Percentiles rank a stretch among this genome's conserved stretches.
Conservation (phyloP, 164 flowering plant genomes). For the Malania oleifera region DNA sequence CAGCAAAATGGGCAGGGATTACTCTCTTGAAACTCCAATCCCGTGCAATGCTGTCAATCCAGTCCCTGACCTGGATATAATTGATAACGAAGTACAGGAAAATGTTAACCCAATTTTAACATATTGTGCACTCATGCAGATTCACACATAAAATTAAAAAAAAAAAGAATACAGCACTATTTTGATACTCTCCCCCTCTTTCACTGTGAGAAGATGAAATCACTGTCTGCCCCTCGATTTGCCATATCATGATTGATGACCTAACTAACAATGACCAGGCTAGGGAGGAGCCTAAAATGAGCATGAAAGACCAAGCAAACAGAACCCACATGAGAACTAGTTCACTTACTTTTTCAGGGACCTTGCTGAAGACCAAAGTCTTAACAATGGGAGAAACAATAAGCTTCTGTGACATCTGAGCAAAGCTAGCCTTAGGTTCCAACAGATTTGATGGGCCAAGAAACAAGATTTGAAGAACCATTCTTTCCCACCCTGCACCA, state of each 20-base stretch:
- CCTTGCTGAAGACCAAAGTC: slow-evolving; percentile 95
- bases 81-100: neutral
- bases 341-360: slow-evolving; percentile 81
- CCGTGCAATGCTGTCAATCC: slow-evolving; percentile 68
- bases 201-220: too few relatives aligned
- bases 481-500: slow-evolving; percentile 93
- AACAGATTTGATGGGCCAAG: slow-evolving; percentile 94
- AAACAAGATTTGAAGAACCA: slow-evolving; percentile 96
- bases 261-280: too few relatives aligned
- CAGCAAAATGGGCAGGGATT: slow-evolving; percentile 95
- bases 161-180: too few relatives aligned
- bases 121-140: too few relatives aligned
- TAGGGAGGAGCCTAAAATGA: too few relatives aligned
- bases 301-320: neutral
- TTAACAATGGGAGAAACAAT: slow-evolving; percentile 96
- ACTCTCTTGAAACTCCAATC: slow-evolving; percentile 91
- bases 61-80: slow-evolving; percentile 73
- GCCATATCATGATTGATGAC: too few relatives aligned
- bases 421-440: slow-evolving; percentile 83
- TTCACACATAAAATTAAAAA: too few relatives aligned
- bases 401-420: slow-evolving; percentile 96
- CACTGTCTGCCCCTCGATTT: too few relatives aligned
- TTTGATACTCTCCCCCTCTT: too few relatives aligned
- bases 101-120: too few relatives aligned
- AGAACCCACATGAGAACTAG: neutral